Conservation (phyloP, 768 basidiomycete genomes). For the Collybia mongolica region DNA sequence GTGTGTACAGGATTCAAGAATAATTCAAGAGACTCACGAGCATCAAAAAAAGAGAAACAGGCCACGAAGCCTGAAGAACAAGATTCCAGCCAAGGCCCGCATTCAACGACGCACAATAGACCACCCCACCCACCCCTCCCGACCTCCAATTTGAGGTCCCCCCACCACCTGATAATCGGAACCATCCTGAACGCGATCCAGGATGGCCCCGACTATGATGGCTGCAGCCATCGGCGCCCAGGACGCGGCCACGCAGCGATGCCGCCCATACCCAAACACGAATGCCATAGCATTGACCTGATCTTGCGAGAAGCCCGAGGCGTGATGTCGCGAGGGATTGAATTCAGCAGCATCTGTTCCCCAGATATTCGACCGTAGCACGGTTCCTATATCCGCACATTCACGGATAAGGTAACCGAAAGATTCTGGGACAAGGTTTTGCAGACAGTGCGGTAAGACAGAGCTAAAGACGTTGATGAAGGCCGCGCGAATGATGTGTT, state of each 20-base stretch:
- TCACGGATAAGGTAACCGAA: slow-evolving; percentile 18
- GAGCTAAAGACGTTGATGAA: not conserved
- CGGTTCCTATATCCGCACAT: slow-evolving; percentile 32
- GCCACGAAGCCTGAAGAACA: too few relatives aligned
- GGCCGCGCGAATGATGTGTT: slow-evolving; percentile 36
- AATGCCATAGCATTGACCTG: slow-evolving; percentile 20
- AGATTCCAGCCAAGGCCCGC: slow-evolving; percentile 14
- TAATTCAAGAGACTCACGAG: too few relatives aligned
- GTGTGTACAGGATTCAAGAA: too few relatives aligned
- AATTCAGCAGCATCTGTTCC: slow-evolving; percentile 34
- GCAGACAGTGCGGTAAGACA: not conserved
- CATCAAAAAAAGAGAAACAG: too few relatives aligned
- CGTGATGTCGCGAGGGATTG: slow-evolving; percentile 38
- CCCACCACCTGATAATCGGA: slow-evolving; percentile 22
- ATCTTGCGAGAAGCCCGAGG: slow-evolving; percentile 14
- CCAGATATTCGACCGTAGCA: slow-evolving; percentile 39
- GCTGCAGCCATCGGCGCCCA: slow-evolving; percentile 56
- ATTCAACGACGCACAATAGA: slow-evolving; percentile 7
- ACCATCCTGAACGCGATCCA: slow-evolving; percentile 30
- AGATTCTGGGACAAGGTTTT: not conserved
- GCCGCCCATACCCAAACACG: slow-evolving; percentile 48
- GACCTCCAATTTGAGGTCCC: slow-evolving; percentile 30
- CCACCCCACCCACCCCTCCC: slow-evolving; percentile 50
- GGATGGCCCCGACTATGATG: slow-evolving; percentile 40
- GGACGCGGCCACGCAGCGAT: slow-evolving; percentile 44